These are phyloP conservation scores for Aspergillus novoparasiticus DNA, from an alignment of 2,329 filamentous ascomycete genomes.

Conservation along the genomic window DNA sequence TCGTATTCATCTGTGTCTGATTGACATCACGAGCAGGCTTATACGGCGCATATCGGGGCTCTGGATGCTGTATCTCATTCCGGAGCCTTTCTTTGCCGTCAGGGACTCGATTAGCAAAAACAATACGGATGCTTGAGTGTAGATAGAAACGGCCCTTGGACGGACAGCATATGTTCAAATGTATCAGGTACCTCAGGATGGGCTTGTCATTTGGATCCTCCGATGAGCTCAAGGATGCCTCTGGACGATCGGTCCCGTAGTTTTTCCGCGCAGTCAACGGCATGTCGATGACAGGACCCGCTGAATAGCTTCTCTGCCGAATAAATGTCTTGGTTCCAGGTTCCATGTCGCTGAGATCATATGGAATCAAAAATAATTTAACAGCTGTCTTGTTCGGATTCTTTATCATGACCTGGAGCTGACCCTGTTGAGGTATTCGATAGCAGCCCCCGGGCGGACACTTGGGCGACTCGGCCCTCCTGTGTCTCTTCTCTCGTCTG, in stretches of 20 bases:
- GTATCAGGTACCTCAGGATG: conserved; percentile 83
- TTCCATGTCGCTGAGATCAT: conserved; percentile 90
- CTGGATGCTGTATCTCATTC: conserved; percentile 86
- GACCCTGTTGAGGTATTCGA: conserved; percentile 88
- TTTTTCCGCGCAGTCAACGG: conserved; percentile 48
- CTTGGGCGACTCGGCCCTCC: conserved; percentile 62
- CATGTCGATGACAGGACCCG: conserved; percentile 80
- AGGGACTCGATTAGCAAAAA: conserved; percentile 94
- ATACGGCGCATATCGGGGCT: conserved; percentile 83
- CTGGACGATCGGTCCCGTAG: conserved; percentile 55
- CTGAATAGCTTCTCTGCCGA: conserved; percentile 88
- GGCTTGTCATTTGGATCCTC: conserved; percentile 56
- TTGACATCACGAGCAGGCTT: conserved; percentile 62
- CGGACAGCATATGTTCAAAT: conserved; percentile 89
- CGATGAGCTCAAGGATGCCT: conserved; percentile 54
- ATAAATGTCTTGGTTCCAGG: conserved; percentile 94
- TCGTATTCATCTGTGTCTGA: conserved; percentile 47
- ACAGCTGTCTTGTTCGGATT: conserved; percentile 98
- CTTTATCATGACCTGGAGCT: conserved; percentile 95
- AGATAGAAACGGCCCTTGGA: conserved; percentile 82
- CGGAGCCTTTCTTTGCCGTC: conserved; percentile 91
- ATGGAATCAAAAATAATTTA: conserved; percentile 91
- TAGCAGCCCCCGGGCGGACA: conserved; percentile 86
- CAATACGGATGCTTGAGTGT: conserved; percentile 88
- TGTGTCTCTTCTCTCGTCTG: conserved; percentile 59